Evolutionary conservation across 2,329 filamentous ascomycete species (phyloP), one percentile per base, ranked within the genome.

Genomic region (Aspergillus alliaceus): DNA sequence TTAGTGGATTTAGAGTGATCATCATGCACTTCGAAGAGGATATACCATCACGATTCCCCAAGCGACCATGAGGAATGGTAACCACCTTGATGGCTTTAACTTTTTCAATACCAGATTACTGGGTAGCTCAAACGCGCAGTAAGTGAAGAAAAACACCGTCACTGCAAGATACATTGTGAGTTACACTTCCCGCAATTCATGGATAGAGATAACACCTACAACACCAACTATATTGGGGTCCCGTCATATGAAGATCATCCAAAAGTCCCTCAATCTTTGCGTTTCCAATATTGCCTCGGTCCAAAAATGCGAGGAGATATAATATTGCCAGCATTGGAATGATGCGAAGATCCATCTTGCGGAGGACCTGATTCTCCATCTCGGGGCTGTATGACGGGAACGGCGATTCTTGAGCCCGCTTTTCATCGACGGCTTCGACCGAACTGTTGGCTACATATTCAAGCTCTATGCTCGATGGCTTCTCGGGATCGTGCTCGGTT

Each of bases 41-140:
- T 6, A 6, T 62, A 70, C 52, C 71, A 79, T 77, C 0, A 82
- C 78, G 51, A 78, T 69, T 0, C 80, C 80, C 80, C 78, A 82
- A 2, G 66, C 66, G 12, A 76, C 53, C 65, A 72, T 70, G n/a
- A 61, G 44, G 12, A 71, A 61, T 4, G 68, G 66, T 27, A 75
- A 51, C 66, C 67, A 62, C 24, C 70, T 59, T 2, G 70, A 72
- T 2, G 70, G 67, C 7, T 64, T 58, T 15, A 72, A 49, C 48
- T 63, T 67, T 53, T 68, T 69, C 24, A 69, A 15, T 0, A 69
- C 42, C 39, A 67, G 46, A 32, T 69, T 69, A 40, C 60, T 66
- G 2, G 65, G 57, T 2, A 66, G 59, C 48, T 69, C 67, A 15
- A 64, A 60, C 3, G 59, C 64, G 2, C 55, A 53, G 29, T 66